phyloP scores from a whole-genome alignment of 176 grass and related monocot species.

The Eragrostis nindensis region DNA sequence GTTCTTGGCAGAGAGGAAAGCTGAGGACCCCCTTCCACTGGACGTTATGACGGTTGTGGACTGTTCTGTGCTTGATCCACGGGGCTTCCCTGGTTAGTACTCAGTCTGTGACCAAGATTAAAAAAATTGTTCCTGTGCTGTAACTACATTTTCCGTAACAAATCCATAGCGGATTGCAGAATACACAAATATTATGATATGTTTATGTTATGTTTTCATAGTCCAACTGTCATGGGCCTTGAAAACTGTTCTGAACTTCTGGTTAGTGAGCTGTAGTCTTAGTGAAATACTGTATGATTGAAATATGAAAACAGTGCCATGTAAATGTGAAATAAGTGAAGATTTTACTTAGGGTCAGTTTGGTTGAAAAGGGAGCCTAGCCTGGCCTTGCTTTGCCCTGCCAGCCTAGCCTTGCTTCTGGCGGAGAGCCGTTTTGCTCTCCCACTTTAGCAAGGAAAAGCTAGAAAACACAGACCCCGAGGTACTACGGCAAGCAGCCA shows the following conservation, averaged over 20 bases:
- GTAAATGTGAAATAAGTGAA: background rate
- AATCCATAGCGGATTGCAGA: background rate
- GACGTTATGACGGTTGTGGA: slow-evolving; percentile 41
- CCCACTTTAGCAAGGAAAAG: too few species aligned
- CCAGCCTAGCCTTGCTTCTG: too few species aligned
- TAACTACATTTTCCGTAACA: background rate
- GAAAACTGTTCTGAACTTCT: background rate
- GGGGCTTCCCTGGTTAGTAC: slow-evolving; percentile 45
- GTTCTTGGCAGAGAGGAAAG: slow-evolving; percentile 49
- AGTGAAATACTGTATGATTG: background rate
- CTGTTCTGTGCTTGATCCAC: slow-evolving; percentile 35
- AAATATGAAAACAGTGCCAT: background rate
- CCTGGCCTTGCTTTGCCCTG: too few species aligned
- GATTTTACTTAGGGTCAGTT: too few species aligned
- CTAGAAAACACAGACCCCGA: too few species aligned
- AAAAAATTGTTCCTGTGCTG: slow-evolving; percentile 23
- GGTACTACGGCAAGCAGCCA: too few species aligned
- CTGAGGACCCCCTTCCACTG: slow-evolving; percentile 29
- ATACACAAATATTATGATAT: slow-evolving; percentile 15
- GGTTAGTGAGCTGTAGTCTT: background rate
- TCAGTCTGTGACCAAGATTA: slow-evolving; percentile 5
- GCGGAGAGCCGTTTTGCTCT: too few species aligned
- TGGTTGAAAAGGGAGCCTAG: too few species aligned
- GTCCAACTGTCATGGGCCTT: background rate
- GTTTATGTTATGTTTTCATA: slow-evolving; percentile 4